phyloP scores from a whole-genome alignment of 2,329 filamentous ascomycete species.

The Incumbomyces delicatus region DNA sequence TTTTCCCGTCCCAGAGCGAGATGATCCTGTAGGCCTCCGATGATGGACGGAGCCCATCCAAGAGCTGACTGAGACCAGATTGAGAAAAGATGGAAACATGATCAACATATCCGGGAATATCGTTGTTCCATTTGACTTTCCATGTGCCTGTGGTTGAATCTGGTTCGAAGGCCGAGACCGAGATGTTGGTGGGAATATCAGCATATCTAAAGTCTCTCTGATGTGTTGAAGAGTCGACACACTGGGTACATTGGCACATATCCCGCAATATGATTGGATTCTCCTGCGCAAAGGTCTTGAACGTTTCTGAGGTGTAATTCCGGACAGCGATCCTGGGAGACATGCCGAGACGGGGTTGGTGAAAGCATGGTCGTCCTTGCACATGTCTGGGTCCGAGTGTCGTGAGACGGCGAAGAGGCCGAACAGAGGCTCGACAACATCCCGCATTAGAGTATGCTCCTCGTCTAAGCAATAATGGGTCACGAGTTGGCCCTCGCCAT shows the following conservation, averaged over 20 bases:
- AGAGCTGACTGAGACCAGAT: constrained; percentile 23
- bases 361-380: background rate
- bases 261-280: constrained; percentile 39
- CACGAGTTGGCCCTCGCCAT: background rate
- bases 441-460: no score
- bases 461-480: no score
- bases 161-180: constrained; percentile 27
- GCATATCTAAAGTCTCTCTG: constrained; percentile 55
- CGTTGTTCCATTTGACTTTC: constrained; percentile 52
- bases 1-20: constrained; percentile 27
- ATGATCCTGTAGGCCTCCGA: constrained; percentile 16
- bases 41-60: constrained; percentile 12
- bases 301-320: constrained; percentile 2
- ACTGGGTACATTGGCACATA: constrained; percentile 43
- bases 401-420: background rate
- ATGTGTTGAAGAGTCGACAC: constrained; percentile 49
- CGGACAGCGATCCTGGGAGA: background rate
- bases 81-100: constrained; percentile 10
- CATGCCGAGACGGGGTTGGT: background rate
- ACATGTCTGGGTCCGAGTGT: background rate
- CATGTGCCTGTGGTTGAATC: constrained; percentile 38
- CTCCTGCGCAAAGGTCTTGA: constrained; percentile 2
- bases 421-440: no score
- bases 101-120: constrained; percentile 37
- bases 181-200: constrained; percentile 49